Percentiles rank a stretch among this genome's conserved stretches.
phyloP scores from a whole-genome alignment of 805 yeast species.

The Sugiyamaella floridensis region DNA sequence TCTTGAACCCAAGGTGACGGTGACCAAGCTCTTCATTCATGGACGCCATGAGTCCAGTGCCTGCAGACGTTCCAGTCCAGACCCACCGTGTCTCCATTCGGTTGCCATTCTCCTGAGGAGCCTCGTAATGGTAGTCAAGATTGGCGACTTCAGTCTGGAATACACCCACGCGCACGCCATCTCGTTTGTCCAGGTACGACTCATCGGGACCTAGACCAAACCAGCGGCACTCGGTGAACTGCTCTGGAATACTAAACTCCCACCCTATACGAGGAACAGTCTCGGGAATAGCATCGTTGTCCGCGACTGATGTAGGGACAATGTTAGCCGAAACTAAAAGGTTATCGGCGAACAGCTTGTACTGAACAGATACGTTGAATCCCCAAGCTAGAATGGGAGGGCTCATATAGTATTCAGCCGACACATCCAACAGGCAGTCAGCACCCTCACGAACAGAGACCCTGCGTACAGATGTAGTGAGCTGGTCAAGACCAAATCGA shows the following conservation, averaged over 20 bases:
- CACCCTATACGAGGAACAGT: slow-evolving; percentile 31
- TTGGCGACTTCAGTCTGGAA: slow-evolving; percentile 13
- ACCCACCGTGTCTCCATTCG: slow-evolving; percentile 30
- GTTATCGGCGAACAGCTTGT: slow-evolving; percentile 8
- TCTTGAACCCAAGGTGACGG: slow-evolving; percentile 10
- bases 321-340: not conserved
- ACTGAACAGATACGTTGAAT: slow-evolving; percentile 12
- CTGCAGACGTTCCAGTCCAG: not conserved
- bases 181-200: slow-evolving; percentile 30
- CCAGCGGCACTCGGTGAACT: slow-evolving; percentile 23
- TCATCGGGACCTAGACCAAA: slow-evolving; percentile 35
- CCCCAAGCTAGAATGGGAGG: slow-evolving; percentile 30
- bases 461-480: slow-evolving; percentile 11
- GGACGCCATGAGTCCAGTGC: slow-evolving; percentile 4
- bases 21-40: slow-evolving; percentile 6
- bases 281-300: slow-evolving; percentile 15
- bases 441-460: slow-evolving; percentile 27
- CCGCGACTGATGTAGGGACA: not conserved
- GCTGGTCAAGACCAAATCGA: slow-evolving; percentile 15
- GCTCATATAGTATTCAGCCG: slow-evolving; percentile 18
- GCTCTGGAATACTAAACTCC: slow-evolving; percentile 24
- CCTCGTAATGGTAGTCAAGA: slow-evolving; percentile 29
- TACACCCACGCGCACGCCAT: slow-evolving; percentile 25
- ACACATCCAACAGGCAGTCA: slow-evolving; percentile 12
- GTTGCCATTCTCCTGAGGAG: slow-evolving; percentile 34